A percentile compares a stretch with the other conserved stretches of the same genome.
Evolutionary conservation across 345 rosid genomes (phyloP).

Genomic region (Syzygium aromaticum): DNA sequence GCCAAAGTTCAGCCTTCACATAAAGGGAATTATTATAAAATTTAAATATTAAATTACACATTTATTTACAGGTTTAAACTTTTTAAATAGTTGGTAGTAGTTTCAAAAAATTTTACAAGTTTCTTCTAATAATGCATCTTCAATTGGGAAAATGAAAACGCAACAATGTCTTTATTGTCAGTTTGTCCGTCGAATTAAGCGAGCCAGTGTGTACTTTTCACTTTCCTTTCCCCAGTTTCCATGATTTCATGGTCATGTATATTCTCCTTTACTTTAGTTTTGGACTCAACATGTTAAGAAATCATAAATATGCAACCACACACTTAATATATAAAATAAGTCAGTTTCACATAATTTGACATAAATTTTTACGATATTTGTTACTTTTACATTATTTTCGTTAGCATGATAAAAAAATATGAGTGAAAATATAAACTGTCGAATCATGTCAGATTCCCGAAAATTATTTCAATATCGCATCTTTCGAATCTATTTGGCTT

Average conservation of each 20-base stretch:
- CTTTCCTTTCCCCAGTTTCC: neutral
- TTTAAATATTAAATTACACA: no score
- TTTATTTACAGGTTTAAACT: no score
- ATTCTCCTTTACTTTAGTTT: neutral
- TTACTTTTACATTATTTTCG: neutral
- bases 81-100: neutral
- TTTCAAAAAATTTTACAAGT: accelerated
- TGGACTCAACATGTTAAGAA: neutral
- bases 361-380: neutral
- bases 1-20: neutral
- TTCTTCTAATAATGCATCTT: neutral
- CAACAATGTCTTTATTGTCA: neutral
- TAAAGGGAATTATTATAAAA: neutral
- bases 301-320: neutral
- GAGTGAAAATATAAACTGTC: neutral
- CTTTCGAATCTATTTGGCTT: neutral
- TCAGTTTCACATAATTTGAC: neutral
- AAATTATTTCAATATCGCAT: constrained; percentile 28
- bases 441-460: neutral
- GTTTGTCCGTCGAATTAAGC: accelerated
- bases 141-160: neutral
- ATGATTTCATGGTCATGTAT: neutral
- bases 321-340: neutral
- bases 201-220: neutral
- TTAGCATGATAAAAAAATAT: neutral